Evolutionary conservation across 2,329 filamentous ascomycete species (phyloP).

Genomic region (Penicillium sp.): DNA sequence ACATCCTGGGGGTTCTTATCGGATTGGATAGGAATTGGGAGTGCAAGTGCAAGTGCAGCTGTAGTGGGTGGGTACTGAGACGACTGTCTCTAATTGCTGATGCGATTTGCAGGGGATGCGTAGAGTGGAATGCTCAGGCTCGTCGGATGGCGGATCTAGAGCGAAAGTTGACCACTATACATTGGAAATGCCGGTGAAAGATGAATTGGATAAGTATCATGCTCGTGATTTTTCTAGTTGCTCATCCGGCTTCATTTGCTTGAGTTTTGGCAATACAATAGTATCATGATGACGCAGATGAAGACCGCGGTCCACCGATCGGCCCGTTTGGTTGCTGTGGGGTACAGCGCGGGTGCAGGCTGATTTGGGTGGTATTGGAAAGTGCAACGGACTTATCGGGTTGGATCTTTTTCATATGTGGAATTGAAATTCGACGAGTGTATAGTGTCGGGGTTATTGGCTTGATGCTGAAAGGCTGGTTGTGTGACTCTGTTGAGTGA

Average conservation of each 20-base stretch:
- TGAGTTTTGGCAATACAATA: constrained; percentile 19
- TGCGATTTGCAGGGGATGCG: background rate
- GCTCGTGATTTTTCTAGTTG: background rate
- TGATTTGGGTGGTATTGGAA: background rate
- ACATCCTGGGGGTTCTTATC: constrained; percentile 33
- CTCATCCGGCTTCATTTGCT: constrained; percentile 7
- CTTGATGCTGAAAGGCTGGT: background rate
- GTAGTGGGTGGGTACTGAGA: background rate
- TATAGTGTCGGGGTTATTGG: background rate
- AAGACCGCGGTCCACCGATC: constrained; percentile 20
- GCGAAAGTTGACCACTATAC: background rate
- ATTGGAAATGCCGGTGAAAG: background rate
- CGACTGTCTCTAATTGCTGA: background rate
- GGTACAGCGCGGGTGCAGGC: background rate
- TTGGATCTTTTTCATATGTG: too few relatives aligned
- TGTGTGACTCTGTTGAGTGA: background rate
- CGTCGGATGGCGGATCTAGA: too few relatives aligned
- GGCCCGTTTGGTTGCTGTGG: background rate
- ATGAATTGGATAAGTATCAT: background rate
- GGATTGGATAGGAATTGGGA: too few relatives aligned
- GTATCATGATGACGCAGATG: constrained; percentile 29
- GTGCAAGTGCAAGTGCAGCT: too few relatives aligned
- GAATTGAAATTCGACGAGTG: too few relatives aligned
- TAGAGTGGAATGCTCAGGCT: background rate
- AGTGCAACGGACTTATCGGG: background rate